Conservation (phyloP, 169 alveolate species). For the Plasmodium knowlesi region DNA sequence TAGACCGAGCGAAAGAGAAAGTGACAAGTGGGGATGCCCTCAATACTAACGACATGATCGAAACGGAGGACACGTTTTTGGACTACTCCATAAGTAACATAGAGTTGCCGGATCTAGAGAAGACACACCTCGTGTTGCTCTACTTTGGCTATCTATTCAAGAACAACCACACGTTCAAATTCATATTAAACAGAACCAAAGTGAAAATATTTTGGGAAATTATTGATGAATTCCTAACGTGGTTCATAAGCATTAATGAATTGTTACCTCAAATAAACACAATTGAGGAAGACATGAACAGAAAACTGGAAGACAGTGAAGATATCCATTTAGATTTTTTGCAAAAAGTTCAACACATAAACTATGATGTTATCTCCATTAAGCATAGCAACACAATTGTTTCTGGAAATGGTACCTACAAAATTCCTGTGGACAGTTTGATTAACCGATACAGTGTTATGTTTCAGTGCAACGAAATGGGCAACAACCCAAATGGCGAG, state of each 20-base stretch:
- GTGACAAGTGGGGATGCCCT: not conserved
- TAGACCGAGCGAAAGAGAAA: not conserved
- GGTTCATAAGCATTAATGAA: conserved; percentile 56
- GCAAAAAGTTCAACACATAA: conserved; percentile 52
- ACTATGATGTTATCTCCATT: conserved; percentile 27
- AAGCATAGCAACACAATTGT: not conserved
- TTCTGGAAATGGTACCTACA: conserved; percentile 3
- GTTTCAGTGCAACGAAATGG: not conserved
- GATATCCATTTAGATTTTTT: conserved; percentile 28
- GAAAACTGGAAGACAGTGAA: conserved; percentile 44
- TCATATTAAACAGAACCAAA: conserved; percentile 44
- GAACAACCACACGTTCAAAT: conserved; percentile 67
- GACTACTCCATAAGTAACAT: conserved; percentile 44
- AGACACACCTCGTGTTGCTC: conserved; percentile 56
- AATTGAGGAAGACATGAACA: conserved; percentile 18
- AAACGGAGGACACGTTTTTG: conserved; percentile 61
- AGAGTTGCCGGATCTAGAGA: conserved; percentile 53
- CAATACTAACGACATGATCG: not conserved
- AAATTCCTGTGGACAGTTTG: conserved; percentile 26
- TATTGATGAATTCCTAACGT: conserved; percentile 35
- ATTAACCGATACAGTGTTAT: conserved; percentile 18
- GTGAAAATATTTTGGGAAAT: conserved; percentile 69
- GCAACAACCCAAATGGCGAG: not conserved
- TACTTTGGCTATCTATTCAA: conserved; percentile 58
- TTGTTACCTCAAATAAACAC: conserved; percentile 39